Evolutionary conservation across 2,329 filamentous ascomycete genomes (phyloP), one percentile per base, ranked within the genome.

Genomic region (Aspergillus neotritici): DNA sequence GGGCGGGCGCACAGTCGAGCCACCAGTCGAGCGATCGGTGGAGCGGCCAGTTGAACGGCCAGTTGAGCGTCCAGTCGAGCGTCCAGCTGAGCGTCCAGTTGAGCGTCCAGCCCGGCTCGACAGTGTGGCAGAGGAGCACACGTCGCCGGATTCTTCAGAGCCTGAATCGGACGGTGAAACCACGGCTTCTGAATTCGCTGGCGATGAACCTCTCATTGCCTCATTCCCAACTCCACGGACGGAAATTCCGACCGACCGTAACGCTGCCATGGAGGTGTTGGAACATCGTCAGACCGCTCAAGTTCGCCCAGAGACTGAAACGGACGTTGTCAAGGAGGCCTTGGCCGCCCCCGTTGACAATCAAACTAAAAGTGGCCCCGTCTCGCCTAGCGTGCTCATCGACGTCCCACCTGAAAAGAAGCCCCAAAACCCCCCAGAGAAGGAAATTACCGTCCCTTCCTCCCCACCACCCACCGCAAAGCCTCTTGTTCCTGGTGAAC

Each of bases 371-470:
- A 54, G 52, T 44, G 53, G 55, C 49, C 51, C 56, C 53, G 52
- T 54, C 50, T 55, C 56, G 51, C 48, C 61, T 60, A 62, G 60
- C 52, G 59, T 53, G 50, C 47, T 46, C 45, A 40, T 51, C 43
- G 50, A 58, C 40, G 55, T 54, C 46, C 58, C 61, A 60, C 61
- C 51, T 48, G 44, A 51, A 51, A 50, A 47, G 41, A 47, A 55
- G 41, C 49, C 53, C 47, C 41, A 52, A 48, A 54, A 51, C 39
- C 47, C 49, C 50, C 47, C 54, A 46, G 51, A 51, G 37, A 46
- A 46, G 48, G 53, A 57, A 53, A 55, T 52, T 55, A 47, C 49
- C 41, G 49, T 33, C 47, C 37, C 38, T 31, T 39, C 47, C 36
- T 41, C 49, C 51, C 44, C 48, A 38, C 52, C 51, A 46, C 52